Evolutionary conservation across 2,329 filamentous ascomycete species (phyloP), one percentile per base, ranked within the genome.

Genomic region (Diatrype stigma): DNA sequence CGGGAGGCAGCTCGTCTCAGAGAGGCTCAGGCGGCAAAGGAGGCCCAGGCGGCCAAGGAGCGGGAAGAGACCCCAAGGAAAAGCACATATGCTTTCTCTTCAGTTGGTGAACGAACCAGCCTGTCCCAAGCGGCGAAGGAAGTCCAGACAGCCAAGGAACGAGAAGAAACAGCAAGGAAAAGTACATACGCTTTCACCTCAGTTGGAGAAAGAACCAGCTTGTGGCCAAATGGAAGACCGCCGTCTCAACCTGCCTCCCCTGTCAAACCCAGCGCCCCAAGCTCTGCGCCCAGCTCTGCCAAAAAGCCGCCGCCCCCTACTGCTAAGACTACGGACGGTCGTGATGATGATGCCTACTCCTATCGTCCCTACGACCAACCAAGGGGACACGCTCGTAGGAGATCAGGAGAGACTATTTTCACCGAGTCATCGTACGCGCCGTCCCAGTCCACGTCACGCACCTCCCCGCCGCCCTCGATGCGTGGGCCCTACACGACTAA

Each of bases 371-470:
- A 92, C 67, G 88, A 93, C 64, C 79, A 82, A 58, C 80, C 85
- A 2, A 84, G 79, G 62, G 76, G 75, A 48, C 76, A 78, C 8
- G 66, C 68, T 17, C 80, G 82, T 56, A 82, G 80, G 54, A 81
- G 81, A 51, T 86, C 87, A n/a, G 76, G 81, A 17, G 85, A 87
- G 26, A 87, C 87, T 0, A 75, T 86, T 22, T 85, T 86, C 61
- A 96, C 91, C 16, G 90, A 96, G 63, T 88, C 87, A 14, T 96
- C 90, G 1, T 96, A 93, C 70, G 87, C 90, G 2, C 81, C 89
- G 1, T 95, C 90, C 10, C 84, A 90, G 52, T 91, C 89, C 16
- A 96, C 92, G 1, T 80, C 89, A 11, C 84, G 85, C 51, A 96
- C 92, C 6, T 90, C 89, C 5, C 89, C 92, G 8, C 90, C 92